These are phyloP conservation scores for Lentinus tigrinus DNA, from an alignment of 768 basidiomycete species.

Conservation along the genomic window DNA sequence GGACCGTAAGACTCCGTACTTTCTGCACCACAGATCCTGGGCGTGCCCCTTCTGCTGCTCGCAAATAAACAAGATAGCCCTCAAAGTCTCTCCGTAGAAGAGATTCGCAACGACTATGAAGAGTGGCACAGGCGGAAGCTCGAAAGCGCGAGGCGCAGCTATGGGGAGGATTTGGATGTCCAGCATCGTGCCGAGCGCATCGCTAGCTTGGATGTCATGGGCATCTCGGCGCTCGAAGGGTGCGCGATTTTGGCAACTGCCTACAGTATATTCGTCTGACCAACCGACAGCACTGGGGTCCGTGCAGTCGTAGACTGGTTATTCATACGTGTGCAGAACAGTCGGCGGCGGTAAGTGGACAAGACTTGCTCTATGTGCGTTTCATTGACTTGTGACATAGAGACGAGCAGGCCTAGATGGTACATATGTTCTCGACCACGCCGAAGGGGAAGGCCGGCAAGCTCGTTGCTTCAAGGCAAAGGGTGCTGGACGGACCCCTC, in stretches of 20 bases:
- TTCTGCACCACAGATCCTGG: slow-evolving; percentile 85
- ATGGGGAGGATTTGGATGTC: slow-evolving; percentile 33
- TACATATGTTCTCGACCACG: too few species aligned
- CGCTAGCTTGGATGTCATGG: slow-evolving; percentile 68
- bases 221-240: slow-evolving; percentile 90
- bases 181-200: slow-evolving; percentile 36
- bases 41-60: slow-evolving; percentile 85
- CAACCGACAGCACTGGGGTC: slow-evolving; percentile 60
- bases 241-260: slow-evolving; percentile 33
- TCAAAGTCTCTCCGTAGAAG: slow-evolving; percentile 77
- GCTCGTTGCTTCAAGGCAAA: too few species aligned
- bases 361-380: background rate
- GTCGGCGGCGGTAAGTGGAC: slow-evolving; percentile 54
- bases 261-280: background rate
- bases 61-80: slow-evolving; percentile 96
- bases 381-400: background rate
- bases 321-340: slow-evolving; percentile 91
- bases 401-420: slow-evolving; percentile 7
- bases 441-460: too few species aligned
- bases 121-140: slow-evolving; percentile 80
- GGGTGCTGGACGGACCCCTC: background rate
- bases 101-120: slow-evolving; percentile 88
- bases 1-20: slow-evolving; percentile 71
- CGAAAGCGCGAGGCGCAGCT: slow-evolving; percentile 60
- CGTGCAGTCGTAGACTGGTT: slow-evolving; percentile 83